phyloP scores from a whole-genome alignment of 257 asterid species.

The Voacanga thouarsii region DNA sequence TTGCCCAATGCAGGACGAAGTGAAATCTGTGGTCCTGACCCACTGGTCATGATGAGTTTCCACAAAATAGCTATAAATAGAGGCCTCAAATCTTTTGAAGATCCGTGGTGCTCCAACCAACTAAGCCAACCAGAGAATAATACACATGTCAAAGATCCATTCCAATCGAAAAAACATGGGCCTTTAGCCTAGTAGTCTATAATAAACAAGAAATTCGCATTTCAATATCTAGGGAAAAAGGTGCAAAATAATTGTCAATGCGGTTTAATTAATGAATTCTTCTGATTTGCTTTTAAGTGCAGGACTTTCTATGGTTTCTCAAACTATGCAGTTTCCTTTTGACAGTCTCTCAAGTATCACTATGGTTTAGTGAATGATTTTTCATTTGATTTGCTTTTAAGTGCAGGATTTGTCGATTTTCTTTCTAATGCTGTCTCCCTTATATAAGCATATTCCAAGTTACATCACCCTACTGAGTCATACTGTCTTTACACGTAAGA shows the following conservation, averaged over 20 bases:
- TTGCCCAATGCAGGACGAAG: constrained; percentile 63
- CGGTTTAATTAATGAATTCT: neutral
- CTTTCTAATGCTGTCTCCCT: too few species aligned
- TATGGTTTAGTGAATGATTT: neutral
- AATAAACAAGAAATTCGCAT: neutral
- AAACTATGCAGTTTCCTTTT: too few species aligned
- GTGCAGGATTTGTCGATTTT: neutral
- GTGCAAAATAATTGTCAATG: neutral
- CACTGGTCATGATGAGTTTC: constrained; percentile 75
- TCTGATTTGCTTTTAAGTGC: too few species aligned
- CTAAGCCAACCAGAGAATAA: constrained; percentile 26
- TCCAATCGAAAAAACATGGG: constrained; percentile 21
- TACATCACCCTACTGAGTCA: neutral
- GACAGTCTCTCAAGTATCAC: too few species aligned
- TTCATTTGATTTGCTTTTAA: neutral
- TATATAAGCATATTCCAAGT: too few species aligned
- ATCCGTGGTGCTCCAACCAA: constrained; percentile 82
- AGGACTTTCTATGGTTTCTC: too few species aligned
- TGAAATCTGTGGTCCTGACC: constrained; percentile 82
- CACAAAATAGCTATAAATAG: constrained; percentile 32
- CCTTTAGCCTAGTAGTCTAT: neutral
- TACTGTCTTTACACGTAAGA: too few species aligned
- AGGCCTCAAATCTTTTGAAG: constrained; percentile 41
- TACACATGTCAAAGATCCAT: neutral
- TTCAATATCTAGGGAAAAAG: neutral